Evolutionary conservation across 2,329 filamentous ascomycete species (phyloP).

Genomic region (Ceratocystis colombiana): DNA sequence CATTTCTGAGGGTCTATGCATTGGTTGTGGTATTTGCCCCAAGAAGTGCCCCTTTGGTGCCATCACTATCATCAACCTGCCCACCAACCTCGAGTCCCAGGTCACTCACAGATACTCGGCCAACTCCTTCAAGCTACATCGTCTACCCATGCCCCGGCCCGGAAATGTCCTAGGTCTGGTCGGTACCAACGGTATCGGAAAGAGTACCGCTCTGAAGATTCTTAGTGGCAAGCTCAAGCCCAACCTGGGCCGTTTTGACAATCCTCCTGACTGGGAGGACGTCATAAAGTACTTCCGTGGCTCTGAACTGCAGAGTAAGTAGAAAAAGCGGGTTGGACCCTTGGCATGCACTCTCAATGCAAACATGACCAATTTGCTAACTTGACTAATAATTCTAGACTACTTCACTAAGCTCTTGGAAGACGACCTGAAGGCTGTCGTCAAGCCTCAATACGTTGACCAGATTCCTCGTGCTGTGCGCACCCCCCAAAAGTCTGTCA

Average conservation of each 20-base stretch:
- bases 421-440: conserved; percentile 92
- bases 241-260: conserved; percentile 87
- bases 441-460: conserved; percentile 98
- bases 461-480: conserved; percentile 92
- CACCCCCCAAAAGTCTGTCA: conserved; percentile 68
- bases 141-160: conserved; percentile 87
- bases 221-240: conserved; percentile 97
- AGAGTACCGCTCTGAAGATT: conserved; percentile 99
- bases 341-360: not conserved
- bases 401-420: conserved; percentile 98
- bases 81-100: conserved; percentile 95
- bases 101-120: conserved; percentile 98
- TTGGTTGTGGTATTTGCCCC: conserved; percentile 98
- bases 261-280: conserved; percentile 98
- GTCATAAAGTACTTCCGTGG: conserved; percentile 97
- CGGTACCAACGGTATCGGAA: conserved; percentile 99
- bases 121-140: conserved; percentile 99
- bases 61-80: conserved; percentile 99
- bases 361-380: not conserved
- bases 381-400: conserved; percentile 40
- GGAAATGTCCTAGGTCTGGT: conserved; percentile 94
- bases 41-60: conserved; percentile 99
- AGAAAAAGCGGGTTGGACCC: not conserved
- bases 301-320: conserved; percentile 87
- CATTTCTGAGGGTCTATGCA: conserved; percentile 91